phyloP scores from a whole-genome alignment of 164 flowering plant species.

The Chloranthus sessilifolius region DNA sequence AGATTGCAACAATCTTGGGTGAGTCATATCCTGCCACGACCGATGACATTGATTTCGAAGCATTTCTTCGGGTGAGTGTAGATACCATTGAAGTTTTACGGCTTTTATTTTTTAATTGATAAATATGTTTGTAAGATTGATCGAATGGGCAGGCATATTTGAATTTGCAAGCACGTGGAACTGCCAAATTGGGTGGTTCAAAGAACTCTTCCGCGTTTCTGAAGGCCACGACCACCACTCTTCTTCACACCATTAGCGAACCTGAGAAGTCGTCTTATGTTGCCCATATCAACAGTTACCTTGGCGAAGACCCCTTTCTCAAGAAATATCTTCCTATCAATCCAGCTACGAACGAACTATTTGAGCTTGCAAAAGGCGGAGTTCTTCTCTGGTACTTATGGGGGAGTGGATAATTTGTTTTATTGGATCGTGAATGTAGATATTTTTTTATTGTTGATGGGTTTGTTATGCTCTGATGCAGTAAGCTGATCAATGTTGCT shows the following conservation, averaged over 20 bases:
- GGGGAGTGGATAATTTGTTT: slow-evolving; percentile 4
- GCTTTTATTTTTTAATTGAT: no score
- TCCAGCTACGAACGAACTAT: slow-evolving; percentile 60
- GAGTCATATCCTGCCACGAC: slow-evolving; percentile 38
- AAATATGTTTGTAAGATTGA: slow-evolving; percentile 1
- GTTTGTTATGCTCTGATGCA: slow-evolving; percentile 26
- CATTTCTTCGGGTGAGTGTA: slow-evolving; percentile 67
- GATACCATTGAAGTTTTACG: no score
- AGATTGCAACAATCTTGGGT: slow-evolving; percentile 41
- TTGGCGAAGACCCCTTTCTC: slow-evolving; percentile 77
- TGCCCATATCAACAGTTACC: slow-evolving; percentile 79
- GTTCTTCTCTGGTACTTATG: slow-evolving; percentile 76
- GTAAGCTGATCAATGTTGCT: slow-evolving; percentile 93
- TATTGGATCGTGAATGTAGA: neutral
- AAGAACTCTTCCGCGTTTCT: slow-evolving; percentile 67
- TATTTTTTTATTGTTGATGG: slow-evolving; percentile 1
- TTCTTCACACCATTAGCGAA: slow-evolving; percentile 72
- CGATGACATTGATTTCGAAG: slow-evolving; percentile 70
- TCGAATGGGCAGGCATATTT: slow-evolving; percentile 45
- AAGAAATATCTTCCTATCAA: slow-evolving; percentile 74
- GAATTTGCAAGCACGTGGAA: slow-evolving; percentile 54
- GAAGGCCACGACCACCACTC: slow-evolving; percentile 72
- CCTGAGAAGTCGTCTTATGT: slow-evolving; percentile 80
- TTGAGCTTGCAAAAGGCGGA: slow-evolving; percentile 81
- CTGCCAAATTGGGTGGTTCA: slow-evolving; percentile 45